Percentiles rank a stretch among this genome's conserved stretches.
phyloP scores from a whole-genome alignment of 2,329 filamentous ascomycete species.

The Capronia coronata region DNA sequence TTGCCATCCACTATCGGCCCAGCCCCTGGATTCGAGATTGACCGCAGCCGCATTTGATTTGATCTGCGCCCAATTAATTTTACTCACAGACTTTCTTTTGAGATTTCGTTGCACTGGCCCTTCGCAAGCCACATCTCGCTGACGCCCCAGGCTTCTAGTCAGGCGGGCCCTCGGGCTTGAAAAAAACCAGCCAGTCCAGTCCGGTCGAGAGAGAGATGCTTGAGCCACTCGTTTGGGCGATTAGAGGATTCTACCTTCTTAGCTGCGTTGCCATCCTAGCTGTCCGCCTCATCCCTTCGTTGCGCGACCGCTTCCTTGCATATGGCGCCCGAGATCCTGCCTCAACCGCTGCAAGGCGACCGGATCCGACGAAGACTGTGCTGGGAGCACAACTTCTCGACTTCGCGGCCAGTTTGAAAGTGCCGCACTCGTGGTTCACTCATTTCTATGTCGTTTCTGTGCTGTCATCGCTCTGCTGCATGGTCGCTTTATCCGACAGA shows the following conservation, averaged over 20 bases:
- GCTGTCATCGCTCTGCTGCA: constrained; percentile 67
- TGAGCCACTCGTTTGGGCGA: constrained; percentile 8
- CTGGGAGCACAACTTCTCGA: constrained; percentile 39
- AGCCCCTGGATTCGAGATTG: background rate
- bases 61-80: background rate
- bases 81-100: background rate
- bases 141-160: background rate
- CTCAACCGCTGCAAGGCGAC: background rate
- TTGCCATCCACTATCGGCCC: background rate
- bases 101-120: background rate
- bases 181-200: background rate
- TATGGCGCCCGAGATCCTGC: constrained; percentile 49
- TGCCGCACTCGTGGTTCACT: constrained; percentile 83
- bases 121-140: constrained; percentile 3
- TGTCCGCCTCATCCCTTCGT: constrained; percentile 45
- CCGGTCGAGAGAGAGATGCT: background rate
- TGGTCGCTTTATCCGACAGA: constrained; percentile 44
- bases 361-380: background rate
- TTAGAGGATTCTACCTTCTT: constrained; percentile 25
- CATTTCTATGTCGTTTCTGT: constrained; percentile 79
- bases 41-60: background rate
- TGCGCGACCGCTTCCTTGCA: constrained; percentile 52
- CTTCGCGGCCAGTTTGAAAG: constrained; percentile 49
- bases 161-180: background rate
- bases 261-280: constrained; percentile 41